phyloP scores from a whole-genome alignment of 352 stramenopile species.

The Globisporangium carolinianum region DNA sequence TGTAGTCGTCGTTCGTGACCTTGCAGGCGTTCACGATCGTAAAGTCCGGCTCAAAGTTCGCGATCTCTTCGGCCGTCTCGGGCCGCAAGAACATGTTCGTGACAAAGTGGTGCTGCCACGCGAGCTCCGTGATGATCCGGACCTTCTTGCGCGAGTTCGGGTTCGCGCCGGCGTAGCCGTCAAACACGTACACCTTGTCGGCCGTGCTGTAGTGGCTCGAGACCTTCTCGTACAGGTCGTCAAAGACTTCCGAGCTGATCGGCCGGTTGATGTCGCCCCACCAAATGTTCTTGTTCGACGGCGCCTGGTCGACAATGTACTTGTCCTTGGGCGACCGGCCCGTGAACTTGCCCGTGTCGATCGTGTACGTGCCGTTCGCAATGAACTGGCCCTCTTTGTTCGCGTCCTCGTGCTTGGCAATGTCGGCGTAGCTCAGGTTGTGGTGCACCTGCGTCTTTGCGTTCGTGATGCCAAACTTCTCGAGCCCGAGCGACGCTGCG shows the following conservation, averaged over 20 bases:
- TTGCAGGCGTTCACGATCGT: slow-evolving; percentile 98
- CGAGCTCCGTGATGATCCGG: slow-evolving; percentile 96
- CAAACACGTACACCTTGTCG: slow-evolving; percentile 95
- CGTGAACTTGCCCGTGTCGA: slow-evolving; percentile 98
- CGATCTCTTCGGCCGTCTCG: slow-evolving; percentile 77
- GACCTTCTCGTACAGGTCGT: slow-evolving; percentile 94
- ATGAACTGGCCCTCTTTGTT: slow-evolving; percentile 92
- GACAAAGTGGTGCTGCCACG: slow-evolving; percentile 98
- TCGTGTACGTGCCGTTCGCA: slow-evolving; percentile 92
- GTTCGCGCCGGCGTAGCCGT: slow-evolving; percentile 94
- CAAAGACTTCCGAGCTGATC: slow-evolving; percentile 91
- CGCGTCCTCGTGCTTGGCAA: slow-evolving; percentile 91
- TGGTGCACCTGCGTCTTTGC: slow-evolving; percentile 89
- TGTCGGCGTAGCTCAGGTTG: slow-evolving; percentile 95
- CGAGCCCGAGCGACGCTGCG: slow-evolving; percentile 56
- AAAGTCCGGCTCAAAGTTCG: slow-evolving; percentile 95
- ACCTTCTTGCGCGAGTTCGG: slow-evolving; percentile 91
- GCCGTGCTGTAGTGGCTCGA: slow-evolving; percentile 89
- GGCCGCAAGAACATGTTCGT: slow-evolving; percentile 96
- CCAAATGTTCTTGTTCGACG: slow-evolving; percentile 93
- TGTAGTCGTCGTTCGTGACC: slow-evolving; percentile 91
- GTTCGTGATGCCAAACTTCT: slow-evolving; percentile 89
- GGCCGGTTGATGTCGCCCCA: slow-evolving; percentile 96
- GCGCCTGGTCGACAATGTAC: slow-evolving; percentile 94
- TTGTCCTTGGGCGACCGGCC: slow-evolving; percentile 98